A percentile compares a stretch with the other conserved stretches of the same genome.
Evolutionary conservation across 2,329 filamentous ascomycete genomes (phyloP).

Genomic region (Colletotrichum paranaense): DNA sequence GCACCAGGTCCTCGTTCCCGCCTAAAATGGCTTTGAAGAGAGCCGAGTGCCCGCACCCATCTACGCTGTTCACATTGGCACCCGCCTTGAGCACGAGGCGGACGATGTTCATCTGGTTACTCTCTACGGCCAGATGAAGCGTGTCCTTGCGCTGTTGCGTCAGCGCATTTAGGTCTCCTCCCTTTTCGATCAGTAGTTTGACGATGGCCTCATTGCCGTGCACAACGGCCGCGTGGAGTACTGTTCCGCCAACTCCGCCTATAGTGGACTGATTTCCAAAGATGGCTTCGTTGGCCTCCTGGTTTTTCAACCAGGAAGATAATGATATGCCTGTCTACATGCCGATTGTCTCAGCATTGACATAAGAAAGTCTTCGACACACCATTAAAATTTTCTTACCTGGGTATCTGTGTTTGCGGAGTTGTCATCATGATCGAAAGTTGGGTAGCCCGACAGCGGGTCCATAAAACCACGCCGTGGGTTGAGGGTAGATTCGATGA

Average conservation of each 20-base stretch:
- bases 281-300: not conserved
- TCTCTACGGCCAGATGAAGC: not conserved
- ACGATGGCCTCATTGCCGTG: not conserved
- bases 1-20: not conserved
- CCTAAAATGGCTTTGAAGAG: not conserved
- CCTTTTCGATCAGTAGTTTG: not conserved
- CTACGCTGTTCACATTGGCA: not conserved
- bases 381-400: not conserved
- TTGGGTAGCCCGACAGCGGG: not conserved
- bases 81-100: not conserved
- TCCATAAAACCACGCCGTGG: not conserved
- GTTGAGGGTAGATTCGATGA: not conserved
- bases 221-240: not conserved
- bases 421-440: not conserved
- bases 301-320: not conserved
- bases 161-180: not conserved
- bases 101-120: not conserved
- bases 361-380: not conserved
- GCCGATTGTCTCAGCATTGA: not conserved
- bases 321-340: not conserved
- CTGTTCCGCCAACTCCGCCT: not conserved
- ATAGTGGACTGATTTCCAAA: not conserved
- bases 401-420: not conserved
- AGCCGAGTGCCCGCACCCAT: not conserved
- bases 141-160: not conserved